These are phyloP conservation scores for Teratosphaeria pseudoeucalypti DNA, from an alignment of 2,329 filamentous ascomycete genomes.

Conservation along the genomic window DNA sequence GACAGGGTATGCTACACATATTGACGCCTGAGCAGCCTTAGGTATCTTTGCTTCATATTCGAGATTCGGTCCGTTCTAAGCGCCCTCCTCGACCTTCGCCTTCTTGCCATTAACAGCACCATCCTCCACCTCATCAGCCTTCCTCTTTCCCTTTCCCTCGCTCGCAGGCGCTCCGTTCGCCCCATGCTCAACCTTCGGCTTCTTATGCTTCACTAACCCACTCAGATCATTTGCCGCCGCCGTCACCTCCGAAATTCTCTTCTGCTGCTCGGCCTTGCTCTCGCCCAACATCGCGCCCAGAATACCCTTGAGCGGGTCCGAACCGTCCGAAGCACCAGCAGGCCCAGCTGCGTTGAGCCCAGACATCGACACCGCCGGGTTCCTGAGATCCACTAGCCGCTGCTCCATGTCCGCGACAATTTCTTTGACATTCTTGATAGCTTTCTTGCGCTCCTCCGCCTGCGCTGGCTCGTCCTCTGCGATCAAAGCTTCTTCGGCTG, in stretches of 20 bases:
- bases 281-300: constrained; percentile 55
- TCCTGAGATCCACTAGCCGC: constrained; percentile 60
- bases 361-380: constrained; percentile 49
- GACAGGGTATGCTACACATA: background rate
- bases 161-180: constrained; percentile 4
- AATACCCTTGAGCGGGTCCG: constrained; percentile 46
- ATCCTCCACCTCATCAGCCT: constrained; percentile 14
- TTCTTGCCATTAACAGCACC: constrained; percentile 15
- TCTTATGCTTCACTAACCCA: constrained; percentile 62
- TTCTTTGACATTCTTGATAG: constrained; percentile 65
- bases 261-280: constrained; percentile 49
- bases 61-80: background rate
- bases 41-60: background rate
- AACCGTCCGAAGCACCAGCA: constrained; percentile 33
- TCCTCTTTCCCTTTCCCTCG: constrained; percentile 20
- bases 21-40: background rate
- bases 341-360: constrained; percentile 27
- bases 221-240: constrained; percentile 64
- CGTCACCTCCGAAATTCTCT: constrained; percentile 60
- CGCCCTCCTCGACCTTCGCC: constrained; percentile 15
- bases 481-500: constrained; percentile 58
- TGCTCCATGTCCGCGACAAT: constrained; percentile 71
- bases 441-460: constrained; percentile 49
- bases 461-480: constrained; percentile 39
- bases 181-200: constrained; percentile 14